These are phyloP conservation scores for Aspergillus indologenus DNA, from an alignment of 495 filamentous ascomycete species.

Conservation along the genomic window DNA sequence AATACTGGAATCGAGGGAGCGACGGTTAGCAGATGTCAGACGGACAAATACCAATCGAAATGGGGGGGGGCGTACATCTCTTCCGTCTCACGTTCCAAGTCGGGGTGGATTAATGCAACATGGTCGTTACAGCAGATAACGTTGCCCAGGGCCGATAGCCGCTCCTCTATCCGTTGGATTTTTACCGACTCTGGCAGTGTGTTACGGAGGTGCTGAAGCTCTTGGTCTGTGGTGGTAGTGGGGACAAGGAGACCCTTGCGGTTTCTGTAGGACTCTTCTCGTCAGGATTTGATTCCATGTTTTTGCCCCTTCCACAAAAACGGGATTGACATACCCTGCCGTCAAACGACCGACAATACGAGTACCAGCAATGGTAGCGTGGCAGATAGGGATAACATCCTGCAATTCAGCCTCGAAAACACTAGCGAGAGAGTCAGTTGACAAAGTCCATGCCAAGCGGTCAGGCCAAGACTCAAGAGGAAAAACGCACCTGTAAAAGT, in stretches of 20 bases:
- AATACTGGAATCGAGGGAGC: constrained; percentile 47
- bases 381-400: constrained; percentile 96
- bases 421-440: constrained; percentile 27
- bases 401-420: constrained; percentile 96
- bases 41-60: neutral
- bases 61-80: constrained; percentile 56
- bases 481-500: constrained; percentile 79
- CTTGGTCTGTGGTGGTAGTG: constrained; percentile 94
- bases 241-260: constrained; percentile 94
- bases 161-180: constrained; percentile 95
- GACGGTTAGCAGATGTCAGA: constrained; percentile 1
- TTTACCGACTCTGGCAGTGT: constrained; percentile 84
- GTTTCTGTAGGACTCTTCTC: constrained; percentile 59
- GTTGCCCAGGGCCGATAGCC: constrained; percentile 91
- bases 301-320: neutral
- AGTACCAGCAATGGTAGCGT: constrained; percentile 95
- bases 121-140: constrained; percentile 97
- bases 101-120: constrained; percentile 93
- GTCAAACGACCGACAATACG: constrained; percentile 93
- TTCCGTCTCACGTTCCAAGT: constrained; percentile 92
- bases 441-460: constrained; percentile 6
- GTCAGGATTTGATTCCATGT: neutral
- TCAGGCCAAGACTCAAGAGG: neutral
- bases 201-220: constrained; percentile 94
- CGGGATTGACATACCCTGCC: constrained; percentile 66